Base-by-base conservation (phyloP, 345 rosid genomes). In the Trapa bicornis region DNA sequence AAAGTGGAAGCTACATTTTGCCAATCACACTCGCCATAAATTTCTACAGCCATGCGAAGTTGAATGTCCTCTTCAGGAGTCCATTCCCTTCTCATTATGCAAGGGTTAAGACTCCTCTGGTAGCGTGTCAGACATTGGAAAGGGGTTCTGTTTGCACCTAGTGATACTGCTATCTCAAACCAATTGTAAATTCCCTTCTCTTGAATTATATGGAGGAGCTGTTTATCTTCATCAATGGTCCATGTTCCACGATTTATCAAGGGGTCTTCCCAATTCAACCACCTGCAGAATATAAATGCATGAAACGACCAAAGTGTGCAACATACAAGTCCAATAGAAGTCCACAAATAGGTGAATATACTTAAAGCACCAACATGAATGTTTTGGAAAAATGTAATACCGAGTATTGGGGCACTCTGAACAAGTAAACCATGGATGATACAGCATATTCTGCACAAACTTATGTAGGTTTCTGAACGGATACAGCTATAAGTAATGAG, bases 111-210 rank as follows among this genome's bases (percentile, higher is more conserved):
- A 75, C 91, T 89, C 77, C 99, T 85, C 47, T 94, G 96, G 76
- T 84, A 94, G 48, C 89, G 89, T 65, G 74, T 79, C 81, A 94
- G 75, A 75, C 99, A 94, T 48, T 87, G 85, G 77, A 85, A 89
- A n/a, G 99, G 97, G 16, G 93, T 89, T 78, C 97, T 80, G 70
- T 83, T 85, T 52, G 85, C 87, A 72, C 89, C 92, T 70, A 89
- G 69, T 36, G 80, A 82, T 53, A 78, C 80, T 0, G 96, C 89
- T 73, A 85, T 84, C 63, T 80, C 87, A 75, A 80, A 71, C 96
- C 96, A 94, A 71, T 91, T 81, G 52, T 71, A 75, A 39, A 85
- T 65, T 72, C 95, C 84, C 58, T 76, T 86, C 71, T 81, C 79
- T 75, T 85, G 87, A 71, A 89, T 79, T 69, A 86, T 73, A 39